These are phyloP conservation scores for Syncephalastrum racemosum DNA, from an alignment of 371 early-diverging fungal genomes.

Conservation along the genomic window DNA sequence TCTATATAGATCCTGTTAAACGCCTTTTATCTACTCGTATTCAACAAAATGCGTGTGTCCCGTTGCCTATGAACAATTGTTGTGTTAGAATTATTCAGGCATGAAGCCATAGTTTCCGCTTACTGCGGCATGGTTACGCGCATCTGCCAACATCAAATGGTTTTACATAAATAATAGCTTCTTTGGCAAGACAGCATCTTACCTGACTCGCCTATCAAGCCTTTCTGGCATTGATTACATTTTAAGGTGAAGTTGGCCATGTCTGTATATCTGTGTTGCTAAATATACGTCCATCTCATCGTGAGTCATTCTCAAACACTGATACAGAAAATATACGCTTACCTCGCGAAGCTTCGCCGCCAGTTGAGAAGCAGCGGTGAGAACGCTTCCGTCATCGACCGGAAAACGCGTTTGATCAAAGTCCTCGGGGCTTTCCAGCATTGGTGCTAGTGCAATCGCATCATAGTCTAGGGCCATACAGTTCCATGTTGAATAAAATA, in stretches of 20 bases:
- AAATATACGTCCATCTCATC: neutral
- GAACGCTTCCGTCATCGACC: constrained; percentile 24
- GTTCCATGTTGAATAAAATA: neutral
- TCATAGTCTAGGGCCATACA: constrained; percentile 50
- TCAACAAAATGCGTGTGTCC: constrained; percentile 25
- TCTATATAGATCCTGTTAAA: no score
- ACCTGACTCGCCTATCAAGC: constrained; percentile 63
- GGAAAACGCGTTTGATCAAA: constrained; percentile 61
- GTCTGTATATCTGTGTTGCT: constrained; percentile 61
- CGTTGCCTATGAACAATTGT: constrained; percentile 11
- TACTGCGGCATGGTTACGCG: constrained; percentile 18
- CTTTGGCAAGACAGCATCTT: constrained; percentile 14
- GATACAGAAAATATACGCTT: neutral
- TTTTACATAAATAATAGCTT: neutral
- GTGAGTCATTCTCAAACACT: neutral
- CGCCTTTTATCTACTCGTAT: constrained; percentile 2
- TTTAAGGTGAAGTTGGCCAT: constrained; percentile 57
- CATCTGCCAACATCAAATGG: constrained; percentile 4
- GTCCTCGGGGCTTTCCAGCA: constrained; percentile 36
- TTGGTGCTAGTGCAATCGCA: constrained; percentile 55
- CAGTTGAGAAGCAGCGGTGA: constrained; percentile 43
- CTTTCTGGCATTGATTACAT: constrained; percentile 50
- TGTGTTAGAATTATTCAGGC: neutral
- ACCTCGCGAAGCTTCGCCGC: constrained; percentile 47
- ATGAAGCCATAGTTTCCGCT: neutral